These are phyloP conservation scores for Trichomonas gallinae DNA, from an alignment of 208 protist genomes.

Conservation along the genomic window DNA sequence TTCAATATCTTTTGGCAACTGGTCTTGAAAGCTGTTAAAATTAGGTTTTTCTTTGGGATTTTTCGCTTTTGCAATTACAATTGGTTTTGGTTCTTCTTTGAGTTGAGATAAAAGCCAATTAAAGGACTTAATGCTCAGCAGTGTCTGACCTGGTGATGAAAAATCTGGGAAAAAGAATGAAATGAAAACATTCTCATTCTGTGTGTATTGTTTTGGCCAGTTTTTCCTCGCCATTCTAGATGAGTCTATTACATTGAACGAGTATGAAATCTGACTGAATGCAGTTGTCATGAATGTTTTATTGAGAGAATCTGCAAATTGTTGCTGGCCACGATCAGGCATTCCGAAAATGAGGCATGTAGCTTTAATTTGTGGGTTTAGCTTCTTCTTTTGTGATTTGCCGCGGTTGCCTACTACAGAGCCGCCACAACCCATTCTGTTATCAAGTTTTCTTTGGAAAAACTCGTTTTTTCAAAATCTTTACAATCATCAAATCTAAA, in stretches of 20 bases:
- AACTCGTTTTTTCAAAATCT: too few relatives aligned
- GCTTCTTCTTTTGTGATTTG: background rate
- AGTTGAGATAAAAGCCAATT: background rate
- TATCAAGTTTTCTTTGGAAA: too few relatives aligned
- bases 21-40: background rate
- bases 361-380: background rate
- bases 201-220: background rate
- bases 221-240: background rate
- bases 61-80: background rate
- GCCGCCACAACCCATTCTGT: background rate
- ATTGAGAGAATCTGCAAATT: background rate
- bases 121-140: background rate
- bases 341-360: background rate
- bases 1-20: background rate
- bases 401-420: background rate
- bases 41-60: background rate
- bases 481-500: too few relatives aligned
- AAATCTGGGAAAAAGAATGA: background rate
- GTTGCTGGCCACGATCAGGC: background rate
- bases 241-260: background rate
- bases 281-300: background rate
- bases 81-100: background rate
- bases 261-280: background rate
- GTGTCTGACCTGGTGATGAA: background rate
- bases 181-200: background rate